Base-by-base conservation (phyloP, 2,329 filamentous ascomycete genomes). In the Paracoccidioides lutzii region DNA sequence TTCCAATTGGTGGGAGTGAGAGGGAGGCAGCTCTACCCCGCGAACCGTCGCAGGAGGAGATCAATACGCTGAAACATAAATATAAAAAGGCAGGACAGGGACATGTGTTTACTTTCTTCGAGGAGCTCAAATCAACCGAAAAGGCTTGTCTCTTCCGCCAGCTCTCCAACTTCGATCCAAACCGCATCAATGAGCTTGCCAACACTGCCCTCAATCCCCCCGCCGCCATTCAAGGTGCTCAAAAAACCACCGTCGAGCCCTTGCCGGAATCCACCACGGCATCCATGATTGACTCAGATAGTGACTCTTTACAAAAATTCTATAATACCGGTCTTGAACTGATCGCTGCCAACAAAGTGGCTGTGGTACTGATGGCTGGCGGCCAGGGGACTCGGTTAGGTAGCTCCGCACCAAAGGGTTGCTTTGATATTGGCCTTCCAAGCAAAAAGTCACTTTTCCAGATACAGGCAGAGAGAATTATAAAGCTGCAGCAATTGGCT, bases 381-480 rank as follows among this genome's bases (percentile, higher is more conserved):
- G 93, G 93, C 38, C 93, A 98, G 76, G 93, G 93, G 61, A 98
- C 93, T 59, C 82, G 93, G 59, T 76, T 98, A 60, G 93, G 93
- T 63, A 96, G 90, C 78, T 93, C 90, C 56, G 91, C 85, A 15
- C 93, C 93, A 63, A 98, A 98, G 78, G 93, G 93, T 56, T 97
- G 91, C 80, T 98, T 88, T 74, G 85, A 98, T 69, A 97, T 98
- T 71, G 90, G 90, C 15, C 81, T 98, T 56, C 89, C 91, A 37
- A 95, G 89, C 63, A 76, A 85, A 69, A 98, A 98, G 78, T 90
- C 90, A 14, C 81, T 98, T 58, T 98, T 98, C 80, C 90, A 97
- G 77, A 87, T 98, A 64, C 93, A 98, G 74, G 93, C 87, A 46
- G 90, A 98, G 81, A 81, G 93, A 55, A 97, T 98, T 68, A 79